phyloP scores from a whole-genome alignment of 352 stramenopile species.

The Pythium aphanidermatum region DNA sequence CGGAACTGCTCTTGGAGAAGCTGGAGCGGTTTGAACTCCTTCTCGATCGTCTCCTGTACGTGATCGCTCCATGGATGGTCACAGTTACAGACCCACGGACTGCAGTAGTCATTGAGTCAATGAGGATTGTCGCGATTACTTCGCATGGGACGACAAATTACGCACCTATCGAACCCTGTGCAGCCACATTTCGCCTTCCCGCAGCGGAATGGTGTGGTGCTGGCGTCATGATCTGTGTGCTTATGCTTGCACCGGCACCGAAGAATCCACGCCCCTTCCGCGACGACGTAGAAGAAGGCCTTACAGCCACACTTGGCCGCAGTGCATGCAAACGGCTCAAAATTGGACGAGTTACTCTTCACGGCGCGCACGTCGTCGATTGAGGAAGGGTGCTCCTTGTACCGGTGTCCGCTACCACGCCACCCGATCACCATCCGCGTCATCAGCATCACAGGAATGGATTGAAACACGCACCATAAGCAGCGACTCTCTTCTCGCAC shows the following conservation, averaged over 20 bases:
- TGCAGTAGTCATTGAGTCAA: slow-evolving; percentile 18
- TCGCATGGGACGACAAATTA: too few relatives aligned
- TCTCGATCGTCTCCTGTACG: slow-evolving; percentile 42
- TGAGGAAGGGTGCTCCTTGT: slow-evolving; percentile 61
- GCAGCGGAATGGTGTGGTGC: slow-evolving; percentile 32
- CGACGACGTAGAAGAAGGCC: slow-evolving; percentile 75
- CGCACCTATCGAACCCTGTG: slow-evolving; percentile 56
- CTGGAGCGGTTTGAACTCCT: slow-evolving; percentile 39
- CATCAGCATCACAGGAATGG: not conserved
- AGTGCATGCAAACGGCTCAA: slow-evolving; percentile 51
- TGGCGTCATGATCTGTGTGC: slow-evolving; percentile 63
- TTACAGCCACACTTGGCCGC: slow-evolving; percentile 45
- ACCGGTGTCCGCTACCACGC: slow-evolving; percentile 45
- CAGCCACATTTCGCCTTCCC: slow-evolving; percentile 54
- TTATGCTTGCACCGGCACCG: slow-evolving; percentile 79
- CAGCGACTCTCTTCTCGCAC: slow-evolving; percentile 72
- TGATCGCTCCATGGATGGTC: slow-evolving; percentile 60
- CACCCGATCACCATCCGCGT: not conserved
- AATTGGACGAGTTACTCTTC: slow-evolving; percentile 23
- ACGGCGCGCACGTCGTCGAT: slow-evolving; percentile 24
- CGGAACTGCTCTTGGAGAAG: slow-evolving; percentile 34
- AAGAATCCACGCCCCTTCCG: slow-evolving; percentile 73
- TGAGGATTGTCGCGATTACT: not conserved
- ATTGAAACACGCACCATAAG: slow-evolving; percentile 36
- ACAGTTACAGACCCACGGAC: slow-evolving; percentile 82